phyloP scores from a whole-genome alignment of 2,329 filamentous ascomycete genomes.

The Paraphaeosphaeria minitans region DNA sequence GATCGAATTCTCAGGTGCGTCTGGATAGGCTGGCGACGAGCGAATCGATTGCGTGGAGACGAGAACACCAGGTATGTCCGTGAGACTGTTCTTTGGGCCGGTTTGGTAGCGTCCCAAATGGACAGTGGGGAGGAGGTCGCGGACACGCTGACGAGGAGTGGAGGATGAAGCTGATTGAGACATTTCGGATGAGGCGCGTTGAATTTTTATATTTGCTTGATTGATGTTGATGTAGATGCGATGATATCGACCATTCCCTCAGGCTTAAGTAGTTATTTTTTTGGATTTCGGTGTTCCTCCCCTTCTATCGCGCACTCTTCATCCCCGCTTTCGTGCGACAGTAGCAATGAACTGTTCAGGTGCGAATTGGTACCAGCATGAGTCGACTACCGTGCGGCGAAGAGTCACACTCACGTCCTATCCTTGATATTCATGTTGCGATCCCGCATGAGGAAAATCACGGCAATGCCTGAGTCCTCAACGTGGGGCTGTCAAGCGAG shows the following conservation, averaged over 20 bases:
- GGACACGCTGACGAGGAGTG: slow-evolving; percentile 40
- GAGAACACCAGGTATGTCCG: slow-evolving; percentile 52
- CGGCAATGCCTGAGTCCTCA: neutral
- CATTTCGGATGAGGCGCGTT: neutral
- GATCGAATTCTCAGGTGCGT: slow-evolving; percentile 36
- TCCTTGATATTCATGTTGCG: neutral
- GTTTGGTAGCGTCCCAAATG: slow-evolving; percentile 45
- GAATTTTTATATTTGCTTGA: neutral
- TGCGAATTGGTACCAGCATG: neutral
- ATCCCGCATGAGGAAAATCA: neutral
- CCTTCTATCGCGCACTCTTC: neutral
- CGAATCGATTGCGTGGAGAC: slow-evolving; percentile 50
- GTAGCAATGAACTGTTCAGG: neutral
- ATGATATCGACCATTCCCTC: neutral
- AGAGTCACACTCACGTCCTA: neutral
- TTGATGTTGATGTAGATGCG: neutral
- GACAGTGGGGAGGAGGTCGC: slow-evolving; percentile 46
- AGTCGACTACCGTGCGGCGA: neutral
- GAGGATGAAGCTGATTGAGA: slow-evolving; percentile 13
- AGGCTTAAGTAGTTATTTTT: slow-evolving; percentile 1
- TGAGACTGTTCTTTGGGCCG: slow-evolving; percentile 51
- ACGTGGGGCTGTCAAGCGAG: neutral
- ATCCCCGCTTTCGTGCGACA: neutral
- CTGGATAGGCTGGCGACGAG: slow-evolving; percentile 32
- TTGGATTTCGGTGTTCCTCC: neutral